These are phyloP conservation scores for Silene latifolia DNA, from an alignment of 148 eudicot species.

Conservation along the genomic window DNA sequence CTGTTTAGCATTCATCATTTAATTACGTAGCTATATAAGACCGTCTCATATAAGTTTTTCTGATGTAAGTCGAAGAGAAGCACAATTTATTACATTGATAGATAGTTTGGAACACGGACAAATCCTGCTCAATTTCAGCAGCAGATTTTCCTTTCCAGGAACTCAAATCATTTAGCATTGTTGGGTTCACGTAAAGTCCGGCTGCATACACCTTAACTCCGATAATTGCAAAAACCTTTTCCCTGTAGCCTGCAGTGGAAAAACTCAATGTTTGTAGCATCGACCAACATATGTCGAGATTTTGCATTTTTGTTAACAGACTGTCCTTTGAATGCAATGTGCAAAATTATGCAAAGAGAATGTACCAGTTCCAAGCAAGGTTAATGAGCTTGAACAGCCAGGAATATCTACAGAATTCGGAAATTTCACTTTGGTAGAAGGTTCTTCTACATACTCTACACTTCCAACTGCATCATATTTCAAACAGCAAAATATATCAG, in stretches of 20 bases:
- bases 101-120: conserved; percentile 49
- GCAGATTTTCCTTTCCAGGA: conserved; percentile 57
- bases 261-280: too few species aligned
- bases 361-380: conserved; percentile 86
- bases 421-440: conserved; percentile 74
- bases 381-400: conserved; percentile 69
- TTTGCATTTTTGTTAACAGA: neutral
- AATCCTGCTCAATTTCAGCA: conserved; percentile 42
- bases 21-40: too few species aligned
- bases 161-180: conserved; percentile 46
- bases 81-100: conserved; percentile 49
- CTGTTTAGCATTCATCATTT: conserved; percentile 13
- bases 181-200: conserved; percentile 58
- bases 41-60: too few species aligned
- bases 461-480: conserved; percentile 40
- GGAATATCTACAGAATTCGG: conserved; percentile 55
- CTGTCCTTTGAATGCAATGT: neutral
- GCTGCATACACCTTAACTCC: conserved; percentile 96
- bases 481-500: conserved; percentile 4
- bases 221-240: conserved; percentile 84
- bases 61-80: neutral
- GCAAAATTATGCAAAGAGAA: neutral
- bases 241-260: conserved; percentile 68
- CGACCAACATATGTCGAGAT: neutral
- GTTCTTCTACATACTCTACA: conserved; percentile 63